Evolutionary conservation across 257 asterid genomes (phyloP).

Genomic region (Paulownia fortunei): DNA sequence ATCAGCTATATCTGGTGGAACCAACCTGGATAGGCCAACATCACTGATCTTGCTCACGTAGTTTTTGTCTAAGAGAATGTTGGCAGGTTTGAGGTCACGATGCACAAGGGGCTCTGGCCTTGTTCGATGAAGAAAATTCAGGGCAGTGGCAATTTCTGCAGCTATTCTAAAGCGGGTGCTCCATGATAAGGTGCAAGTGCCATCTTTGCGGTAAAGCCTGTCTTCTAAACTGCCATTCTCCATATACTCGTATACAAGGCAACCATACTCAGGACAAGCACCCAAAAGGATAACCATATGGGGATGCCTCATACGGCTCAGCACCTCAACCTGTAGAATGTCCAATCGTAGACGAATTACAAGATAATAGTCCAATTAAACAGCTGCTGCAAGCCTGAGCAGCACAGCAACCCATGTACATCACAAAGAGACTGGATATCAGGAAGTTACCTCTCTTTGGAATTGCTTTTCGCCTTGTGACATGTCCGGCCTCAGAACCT

Average conservation of each 20-base stretch:
- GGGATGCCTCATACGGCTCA: conserved; percentile 89
- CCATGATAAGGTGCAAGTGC: conserved; percentile 69
- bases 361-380: neutral
- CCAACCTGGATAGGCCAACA: conserved; percentile 84
- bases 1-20: conserved; percentile 68
- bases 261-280: conserved; percentile 93
- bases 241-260: conserved; percentile 94
- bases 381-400: neutral
- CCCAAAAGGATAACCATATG: conserved; percentile 92
- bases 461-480: conserved; percentile 88
- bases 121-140: conserved; percentile 82
- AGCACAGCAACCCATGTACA: neutral
- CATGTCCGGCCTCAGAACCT: conserved; percentile 78
- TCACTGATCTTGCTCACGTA: conserved; percentile 87
- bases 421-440: neutral
- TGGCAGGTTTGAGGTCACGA: conserved; percentile 94
- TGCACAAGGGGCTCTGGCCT: conserved; percentile 94
- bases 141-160: conserved; percentile 87
- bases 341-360: neutral
- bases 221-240: conserved; percentile 90
- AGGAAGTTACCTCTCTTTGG: conserved; percentile 69
- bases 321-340: conserved; percentile 71
- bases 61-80: conserved; percentile 79
- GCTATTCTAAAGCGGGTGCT: conserved; percentile 74
- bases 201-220: conserved; percentile 60